Percentiles rank a stretch among this genome's conserved stretches.
phyloP scores from a whole-genome alignment of 345 rosid genomes.

The Eucalyptus albens region DNA sequence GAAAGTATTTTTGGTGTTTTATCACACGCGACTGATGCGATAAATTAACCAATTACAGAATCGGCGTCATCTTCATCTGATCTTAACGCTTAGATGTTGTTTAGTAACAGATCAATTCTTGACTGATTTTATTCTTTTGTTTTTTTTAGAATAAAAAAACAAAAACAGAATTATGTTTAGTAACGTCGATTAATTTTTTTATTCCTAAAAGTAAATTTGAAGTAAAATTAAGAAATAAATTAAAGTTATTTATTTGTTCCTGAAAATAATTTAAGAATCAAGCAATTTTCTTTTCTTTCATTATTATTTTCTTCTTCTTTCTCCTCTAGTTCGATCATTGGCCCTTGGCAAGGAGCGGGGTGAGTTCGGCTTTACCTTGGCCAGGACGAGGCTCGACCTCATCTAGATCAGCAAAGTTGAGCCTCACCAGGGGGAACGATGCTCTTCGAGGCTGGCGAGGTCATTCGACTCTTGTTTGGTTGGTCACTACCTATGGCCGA shows the following conservation, averaged over 20 bases:
- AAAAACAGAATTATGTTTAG: rapidly evolving
- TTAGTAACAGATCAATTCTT: no score
- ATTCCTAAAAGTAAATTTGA: rapidly evolving
- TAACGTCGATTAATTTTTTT: no score
- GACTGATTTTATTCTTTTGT: no score
- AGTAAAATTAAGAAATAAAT: no score
- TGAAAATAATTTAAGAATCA: rapidly evolving
- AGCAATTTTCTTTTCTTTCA: no score
- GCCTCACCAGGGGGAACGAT: rapidly evolving
- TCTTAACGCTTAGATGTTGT: not conserved
- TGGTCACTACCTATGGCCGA: rapidly evolving
- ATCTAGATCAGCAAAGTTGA: no score
- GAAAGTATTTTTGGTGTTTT: not conserved
- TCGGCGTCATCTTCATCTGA: rapidly evolving
- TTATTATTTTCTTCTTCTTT: no score
- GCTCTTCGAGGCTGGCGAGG: rapidly evolving
- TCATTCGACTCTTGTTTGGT: rapidly evolving
- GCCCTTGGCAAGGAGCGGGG: no score
- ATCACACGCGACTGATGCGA: not conserved
- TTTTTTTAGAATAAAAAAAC: no score
- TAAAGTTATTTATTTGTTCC: no score
- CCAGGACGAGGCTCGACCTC: rapidly evolving
- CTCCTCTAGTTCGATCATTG: rapidly evolving
- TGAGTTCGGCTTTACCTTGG: rapidly evolving
- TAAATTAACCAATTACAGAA: not conserved